These are phyloP conservation scores for Pseudoscleropodium purum DNA, from an alignment of 225 moss, liverwort and hornwort species.

Conservation along the genomic window DNA sequence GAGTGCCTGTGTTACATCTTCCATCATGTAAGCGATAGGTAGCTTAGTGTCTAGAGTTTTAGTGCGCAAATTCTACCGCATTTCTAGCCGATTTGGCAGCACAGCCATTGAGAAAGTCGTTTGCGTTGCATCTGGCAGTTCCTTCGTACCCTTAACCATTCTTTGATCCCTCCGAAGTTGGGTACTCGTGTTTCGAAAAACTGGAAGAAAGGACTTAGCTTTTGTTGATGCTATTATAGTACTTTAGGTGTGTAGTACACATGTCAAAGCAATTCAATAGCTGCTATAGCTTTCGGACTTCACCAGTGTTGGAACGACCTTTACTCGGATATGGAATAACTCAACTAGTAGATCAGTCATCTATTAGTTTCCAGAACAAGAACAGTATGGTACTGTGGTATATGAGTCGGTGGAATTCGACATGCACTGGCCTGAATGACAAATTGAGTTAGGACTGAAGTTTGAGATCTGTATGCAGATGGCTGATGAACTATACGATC, in stretches of 20 bases:
- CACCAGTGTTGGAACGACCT: neutral
- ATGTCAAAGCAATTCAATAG: neutral
- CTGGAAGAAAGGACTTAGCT: neutral
- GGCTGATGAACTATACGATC: slow-evolving; percentile 68
- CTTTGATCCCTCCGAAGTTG: neutral
- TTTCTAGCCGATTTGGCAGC: neutral
- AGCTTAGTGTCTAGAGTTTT: neutral
- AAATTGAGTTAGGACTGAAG: neutral
- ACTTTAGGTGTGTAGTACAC: neutral
- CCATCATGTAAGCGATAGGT: slow-evolving; percentile 61
- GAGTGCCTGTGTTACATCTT: slow-evolving; percentile 98
- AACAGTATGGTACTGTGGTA: neutral
- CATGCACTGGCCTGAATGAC: neutral
- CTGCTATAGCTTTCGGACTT: neutral
- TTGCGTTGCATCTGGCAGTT: neutral
- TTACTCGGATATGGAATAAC: neutral
- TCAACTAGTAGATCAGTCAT: neutral
- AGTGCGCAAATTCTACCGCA: neutral
- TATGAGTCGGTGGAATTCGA: neutral
- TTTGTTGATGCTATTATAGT: neutral
- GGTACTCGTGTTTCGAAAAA: neutral
- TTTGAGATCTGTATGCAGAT: slow-evolving; percentile 43
- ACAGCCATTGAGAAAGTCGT: neutral
- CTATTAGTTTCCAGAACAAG: neutral
- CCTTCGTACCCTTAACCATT: neutral